Base-by-base conservation (phyloP, 495 filamentous ascomycete genomes). In the Talaromyces wortmannii region DNA sequence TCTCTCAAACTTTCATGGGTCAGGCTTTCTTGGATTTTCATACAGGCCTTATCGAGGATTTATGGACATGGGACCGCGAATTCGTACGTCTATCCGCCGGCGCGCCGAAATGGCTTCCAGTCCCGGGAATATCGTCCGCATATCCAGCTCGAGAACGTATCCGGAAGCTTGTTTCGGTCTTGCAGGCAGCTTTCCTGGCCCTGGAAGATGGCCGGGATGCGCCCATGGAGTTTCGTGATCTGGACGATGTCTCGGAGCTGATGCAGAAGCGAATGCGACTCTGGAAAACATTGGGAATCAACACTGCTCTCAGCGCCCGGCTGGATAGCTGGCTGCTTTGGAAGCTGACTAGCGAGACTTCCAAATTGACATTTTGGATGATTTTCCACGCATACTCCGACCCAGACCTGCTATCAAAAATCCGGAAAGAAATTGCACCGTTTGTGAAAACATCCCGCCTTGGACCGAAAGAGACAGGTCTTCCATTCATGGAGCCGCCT, bases 351-450 rank as follows among this genome's bases (percentile, higher is more conserved):
- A 76, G 75, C 8, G 78, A 85, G 53, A 64, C 74, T 2, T 71
- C 77, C 12, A 71, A 75, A 31, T 64, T 78, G 46, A 73, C 76
- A 3, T 85, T 81, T 61, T 86, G 82, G 82, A 73, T 74, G 47
- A 49, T 84, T 16, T 59, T 82, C 13, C 81, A 75, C 50, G 74
- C 86, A 32, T 77, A 77, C 55, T 62, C 73, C 11, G 74, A 73
- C 23, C 67, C 70, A 8, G 61, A 60, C 1, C 68, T 82, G 17
- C 54, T 82, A 7, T 63, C 66, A n/a, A 66, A 68, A 5, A 70
- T 87, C 16, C 73, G 78, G 12, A 64, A 70, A 18, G 85, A 87
- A 60, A 76, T 81, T 7, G 63, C 63, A 3, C 67, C 75, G 0
- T 82, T 66, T 47, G 75, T 72, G 7, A 66, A 69, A 44, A 69